These are phyloP conservation scores for Sporobolomyces roseus DNA, from an alignment of 768 basidiomycete species.

Conservation along the genomic window DNA sequence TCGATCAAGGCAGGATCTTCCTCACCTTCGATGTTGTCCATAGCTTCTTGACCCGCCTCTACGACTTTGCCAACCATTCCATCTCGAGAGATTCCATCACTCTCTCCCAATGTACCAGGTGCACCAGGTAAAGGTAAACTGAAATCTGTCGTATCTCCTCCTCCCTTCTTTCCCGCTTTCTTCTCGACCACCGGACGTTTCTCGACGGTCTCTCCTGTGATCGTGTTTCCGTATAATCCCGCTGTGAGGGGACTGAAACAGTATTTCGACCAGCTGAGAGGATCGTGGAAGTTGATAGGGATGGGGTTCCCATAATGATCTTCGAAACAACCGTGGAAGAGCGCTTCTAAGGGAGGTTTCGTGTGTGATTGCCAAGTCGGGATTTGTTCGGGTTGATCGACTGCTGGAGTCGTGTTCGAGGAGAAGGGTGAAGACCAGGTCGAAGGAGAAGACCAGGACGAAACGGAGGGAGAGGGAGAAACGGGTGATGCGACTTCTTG, in stretches of 20 bases:
- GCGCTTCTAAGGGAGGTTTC: conserved; percentile 5
- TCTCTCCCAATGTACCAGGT: conserved; percentile 20
- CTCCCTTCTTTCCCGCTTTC: conserved; percentile 1
- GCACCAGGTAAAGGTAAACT: background rate
- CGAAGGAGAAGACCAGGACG: conserved; percentile 11
- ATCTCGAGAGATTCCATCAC: background rate
- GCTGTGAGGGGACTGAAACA: conserved; percentile 25
- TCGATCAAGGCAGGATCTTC: background rate
- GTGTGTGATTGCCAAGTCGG: background rate
- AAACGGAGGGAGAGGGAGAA: background rate
- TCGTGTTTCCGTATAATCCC: conserved; percentile 15
- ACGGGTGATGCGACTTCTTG: background rate
- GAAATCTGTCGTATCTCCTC: background rate
- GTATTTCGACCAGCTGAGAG: conserved; percentile 19
- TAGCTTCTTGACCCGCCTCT: background rate
- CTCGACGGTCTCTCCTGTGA: background rate
- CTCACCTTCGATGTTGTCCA: background rate
- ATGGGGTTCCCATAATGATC: conserved; percentile 19
- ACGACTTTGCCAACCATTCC: conserved; percentile 5
- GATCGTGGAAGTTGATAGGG: conserved; percentile 36
- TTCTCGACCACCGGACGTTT: background rate
- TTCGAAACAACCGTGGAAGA: conserved; percentile 39
- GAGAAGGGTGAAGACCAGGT: conserved; percentile 12
- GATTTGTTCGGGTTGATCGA: background rate
- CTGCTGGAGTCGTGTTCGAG: background rate